These are phyloP conservation scores for Calycina marina DNA, from an alignment of 2,329 filamentous ascomycete genomes.

Conservation along the genomic window DNA sequence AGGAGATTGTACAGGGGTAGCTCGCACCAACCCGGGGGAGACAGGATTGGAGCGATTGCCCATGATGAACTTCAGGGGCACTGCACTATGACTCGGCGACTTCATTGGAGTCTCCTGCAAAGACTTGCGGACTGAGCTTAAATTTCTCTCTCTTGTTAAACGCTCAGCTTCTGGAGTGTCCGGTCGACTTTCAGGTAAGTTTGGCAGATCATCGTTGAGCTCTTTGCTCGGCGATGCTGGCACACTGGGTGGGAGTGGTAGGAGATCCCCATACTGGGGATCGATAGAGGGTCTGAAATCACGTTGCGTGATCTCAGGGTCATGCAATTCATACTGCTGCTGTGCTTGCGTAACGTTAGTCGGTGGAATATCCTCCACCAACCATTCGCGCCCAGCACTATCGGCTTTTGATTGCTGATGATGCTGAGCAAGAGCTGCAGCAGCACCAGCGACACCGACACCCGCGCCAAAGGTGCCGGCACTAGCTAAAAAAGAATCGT, in stretches of 20 bases:
- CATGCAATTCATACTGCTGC: slow-evolving; percentile 26
- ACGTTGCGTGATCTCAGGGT: slow-evolving; percentile 43
- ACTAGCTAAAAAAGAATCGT: slow-evolving; percentile 58
- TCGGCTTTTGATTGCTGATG: slow-evolving; percentile 22
- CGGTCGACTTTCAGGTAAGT: slow-evolving; percentile 45
- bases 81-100: slow-evolving; percentile 33
- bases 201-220: slow-evolving; percentile 29
- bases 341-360: background rate
- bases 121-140: slow-evolving; percentile 11
- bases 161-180: slow-evolving; percentile 24
- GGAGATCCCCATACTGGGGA: slow-evolving; percentile 48
- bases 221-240: slow-evolving; percentile 32
- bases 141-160: slow-evolving; percentile 12
- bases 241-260: slow-evolving; percentile 47
- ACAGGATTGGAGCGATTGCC: slow-evolving; percentile 26
- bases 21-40: slow-evolving; percentile 28
- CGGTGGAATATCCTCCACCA: slow-evolving; percentile 7
- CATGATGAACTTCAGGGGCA: slow-evolving; percentile 40
- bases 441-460: slow-evolving; percentile 46
- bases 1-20: slow-evolving; percentile 26
- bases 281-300: slow-evolving; percentile 51
- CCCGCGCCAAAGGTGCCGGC: slow-evolving; percentile 55
- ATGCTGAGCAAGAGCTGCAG: slow-evolving; percentile 22
- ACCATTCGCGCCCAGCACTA: slow-evolving; percentile 16
- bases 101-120: slow-evolving; percentile 19